phyloP scores from a whole-genome alignment of 2,329 filamentous ascomycete species.

The Aspergillus pseudoglaucus region DNA sequence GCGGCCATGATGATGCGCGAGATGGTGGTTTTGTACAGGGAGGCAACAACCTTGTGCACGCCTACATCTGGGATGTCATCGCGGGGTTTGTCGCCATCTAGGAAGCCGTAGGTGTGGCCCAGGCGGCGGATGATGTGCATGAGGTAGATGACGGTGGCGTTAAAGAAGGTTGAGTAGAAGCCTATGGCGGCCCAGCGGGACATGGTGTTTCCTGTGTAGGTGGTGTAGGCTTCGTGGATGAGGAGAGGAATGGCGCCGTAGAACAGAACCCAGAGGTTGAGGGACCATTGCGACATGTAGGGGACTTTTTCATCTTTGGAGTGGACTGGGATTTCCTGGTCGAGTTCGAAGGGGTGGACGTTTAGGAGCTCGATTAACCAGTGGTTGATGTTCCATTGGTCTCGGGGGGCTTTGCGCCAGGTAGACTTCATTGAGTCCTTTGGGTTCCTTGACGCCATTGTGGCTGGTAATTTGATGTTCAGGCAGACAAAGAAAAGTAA shows the following conservation, averaged over 20 bases:
- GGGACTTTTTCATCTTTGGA: slow-evolving; percentile 35
- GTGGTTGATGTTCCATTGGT: slow-evolving; percentile 20
- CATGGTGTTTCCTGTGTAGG: slow-evolving; percentile 20
- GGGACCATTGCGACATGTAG: slow-evolving; percentile 24
- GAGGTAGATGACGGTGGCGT: slow-evolving; percentile 31
- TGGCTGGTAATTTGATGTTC: neutral
- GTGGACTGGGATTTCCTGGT: slow-evolving; percentile 23
- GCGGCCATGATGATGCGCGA: neutral
- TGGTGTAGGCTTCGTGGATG: slow-evolving; percentile 27
- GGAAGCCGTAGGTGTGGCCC: slow-evolving; percentile 1
- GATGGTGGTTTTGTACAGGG: slow-evolving; percentile 6
- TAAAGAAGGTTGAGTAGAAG: slow-evolving; percentile 32
- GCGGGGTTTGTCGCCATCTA: slow-evolving; percentile 1
- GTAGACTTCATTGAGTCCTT: slow-evolving; percentile 29
- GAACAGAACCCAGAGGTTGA: slow-evolving; percentile 32
- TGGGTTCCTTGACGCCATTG: slow-evolving; percentile 3
- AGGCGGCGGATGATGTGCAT: slow-evolving; percentile 1
- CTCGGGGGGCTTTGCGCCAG: slow-evolving; percentile 19
- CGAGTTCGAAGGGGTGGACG: slow-evolving; percentile 17
- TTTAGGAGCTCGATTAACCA: slow-evolving; percentile 20
- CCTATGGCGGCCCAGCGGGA: slow-evolving; percentile 20
- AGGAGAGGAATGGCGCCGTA: slow-evolving; percentile 31
- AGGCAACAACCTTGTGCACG: slow-evolving; percentile 23
- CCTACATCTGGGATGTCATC: slow-evolving; percentile 35
- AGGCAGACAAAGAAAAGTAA: too few species aligned